A percentile compares a stretch with the other conserved stretches of the same genome.
Conservation (phyloP, 2,329 filamentous ascomycete species). For the Fusarium proliferatum region DNA sequence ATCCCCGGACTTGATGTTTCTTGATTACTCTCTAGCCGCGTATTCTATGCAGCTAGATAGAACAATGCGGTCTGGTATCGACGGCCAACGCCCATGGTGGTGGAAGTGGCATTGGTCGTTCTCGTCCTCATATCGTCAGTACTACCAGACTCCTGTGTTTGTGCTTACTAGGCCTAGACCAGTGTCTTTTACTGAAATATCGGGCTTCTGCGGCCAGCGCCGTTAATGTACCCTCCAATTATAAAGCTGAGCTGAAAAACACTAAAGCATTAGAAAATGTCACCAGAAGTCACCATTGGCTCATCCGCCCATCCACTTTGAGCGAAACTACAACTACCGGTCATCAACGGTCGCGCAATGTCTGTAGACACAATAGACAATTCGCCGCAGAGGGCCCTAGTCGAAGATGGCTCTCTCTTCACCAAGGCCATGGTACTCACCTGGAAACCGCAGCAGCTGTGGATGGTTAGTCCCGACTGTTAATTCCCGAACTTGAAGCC, state of each 20-base stretch:
- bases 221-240: neutral
- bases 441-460: too few species aligned
- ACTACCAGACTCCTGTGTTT: neutral
- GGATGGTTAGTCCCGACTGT: too few species aligned
- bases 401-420: too few species aligned
- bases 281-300: neutral
- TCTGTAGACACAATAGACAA: too few species aligned
- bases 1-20: too few species aligned
- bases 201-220: accelerated
- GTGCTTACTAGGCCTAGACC: neutral
- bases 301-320: neutral
- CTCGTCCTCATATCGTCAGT: neutral
- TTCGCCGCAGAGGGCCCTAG: too few species aligned
- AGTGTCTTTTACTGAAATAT: neutral
- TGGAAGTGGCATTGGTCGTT: neutral
- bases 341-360: too few species aligned
- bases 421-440: too few species aligned
- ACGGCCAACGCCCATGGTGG: neutral
- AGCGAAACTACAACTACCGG: too few species aligned
- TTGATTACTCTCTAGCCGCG: accelerated
- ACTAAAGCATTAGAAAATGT: neutral
- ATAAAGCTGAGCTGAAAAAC: neutral
- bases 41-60: neutral
- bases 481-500: too few species aligned
- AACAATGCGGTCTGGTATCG: accelerated